Base-by-base conservation (phyloP, 2,329 filamentous ascomycete species). In the Diaporthe humulicola region DNA sequence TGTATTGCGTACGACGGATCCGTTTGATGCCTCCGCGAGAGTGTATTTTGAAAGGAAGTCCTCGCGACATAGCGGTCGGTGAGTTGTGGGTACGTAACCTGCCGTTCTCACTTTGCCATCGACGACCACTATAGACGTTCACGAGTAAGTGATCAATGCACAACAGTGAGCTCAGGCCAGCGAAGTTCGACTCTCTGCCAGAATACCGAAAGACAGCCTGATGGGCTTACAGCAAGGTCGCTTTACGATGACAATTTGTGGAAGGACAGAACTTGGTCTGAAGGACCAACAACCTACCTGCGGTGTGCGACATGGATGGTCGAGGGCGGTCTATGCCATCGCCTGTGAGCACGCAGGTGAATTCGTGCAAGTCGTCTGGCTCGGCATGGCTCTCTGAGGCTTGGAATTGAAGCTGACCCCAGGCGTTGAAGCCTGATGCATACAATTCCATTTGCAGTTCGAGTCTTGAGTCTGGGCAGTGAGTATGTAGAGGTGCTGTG, bases 361-460 rank as follows among this genome's bases (percentile, higher is more conserved):
- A 91, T 1, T 78, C 75, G 25, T 74, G 74, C 5, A 90, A 25
- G 78, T 92, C 90, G 6, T 85, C 81, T 5, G 86, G 84, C 54
- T 89, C 86, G 1, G 79, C 64, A 7, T 75, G 38, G 30, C 40
- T 8, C 57, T 50, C 73, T 0, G 57, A 15, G 22, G 9, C 19
- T 8, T 66, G 70, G 74, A 90, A 87, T 2, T 79, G 77, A 22
- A 92, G 84, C 78, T 92, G 90, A 73, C 82, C 81, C 88, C 88
- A 92, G 71, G 89, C 88, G 78, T 92, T 92, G 82, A 90, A 88
- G 54, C 90, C 90, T 3, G 87, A 78, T 56, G 87, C 89, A 79
- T 88, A 89, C 7, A 92, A 80, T 70, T 88, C 83, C 88, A 90
- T 86, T 60, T 48, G 28, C 15, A 19, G 2, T 19, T 33, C 7